Percentiles rank a stretch among this genome's conserved stretches.
Evolutionary conservation across 1,284 basidiomycete genomes (phyloP).

Genomic region (Leccinum olivaceoglutinosum): DNA sequence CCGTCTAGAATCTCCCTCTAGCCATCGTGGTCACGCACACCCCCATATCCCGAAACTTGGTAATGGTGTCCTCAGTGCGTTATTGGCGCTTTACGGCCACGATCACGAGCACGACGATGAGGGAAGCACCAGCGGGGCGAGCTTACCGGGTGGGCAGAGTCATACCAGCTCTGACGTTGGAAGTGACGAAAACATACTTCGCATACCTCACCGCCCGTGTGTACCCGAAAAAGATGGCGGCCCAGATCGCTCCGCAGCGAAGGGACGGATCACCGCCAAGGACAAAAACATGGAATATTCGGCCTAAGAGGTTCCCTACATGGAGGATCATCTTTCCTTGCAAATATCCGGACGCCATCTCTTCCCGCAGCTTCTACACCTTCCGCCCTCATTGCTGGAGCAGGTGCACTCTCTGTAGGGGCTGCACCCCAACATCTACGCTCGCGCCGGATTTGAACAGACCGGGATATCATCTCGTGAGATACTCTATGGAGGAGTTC

Average conservation of each 20-base stretch:
- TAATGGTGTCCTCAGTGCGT: slow-evolving; percentile 46
- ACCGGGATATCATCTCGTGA: slow-evolving; percentile 55
- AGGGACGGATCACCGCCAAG: background rate
- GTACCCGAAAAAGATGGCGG: slow-evolving; percentile 8
- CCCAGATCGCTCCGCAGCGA: slow-evolving; percentile 1
- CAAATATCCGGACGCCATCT: slow-evolving; percentile 16
- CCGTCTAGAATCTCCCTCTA: slow-evolving; percentile 6
- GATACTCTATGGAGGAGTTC: slow-evolving; percentile 32
- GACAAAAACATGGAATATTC: slow-evolving; percentile 8
- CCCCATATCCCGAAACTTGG: slow-evolving; percentile 23
- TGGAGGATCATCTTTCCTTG: slow-evolving; percentile 22
- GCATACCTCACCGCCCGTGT: slow-evolving; percentile 21
- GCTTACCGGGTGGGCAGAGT: slow-evolving; percentile 25
- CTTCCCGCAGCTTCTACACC: slow-evolving; percentile 18
- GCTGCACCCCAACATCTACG: slow-evolving; percentile 47
- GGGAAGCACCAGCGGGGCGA: slow-evolving; percentile 23
- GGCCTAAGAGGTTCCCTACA: slow-evolving; percentile 21
- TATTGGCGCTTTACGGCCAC: slow-evolving; percentile 49
- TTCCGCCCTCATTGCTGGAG: slow-evolving; percentile 54
- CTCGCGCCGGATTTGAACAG: slow-evolving; percentile 52
- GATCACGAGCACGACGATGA: slow-evolving; percentile 30
- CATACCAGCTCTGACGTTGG: slow-evolving; percentile 18
- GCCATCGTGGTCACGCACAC: slow-evolving; percentile 1
- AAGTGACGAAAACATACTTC: slow-evolving; percentile 19
- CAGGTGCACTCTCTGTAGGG: slow-evolving; percentile 48